Percentiles rank a stretch among this genome's conserved stretches.
Conservation (phyloP, 257 asterid species). For the Nicotiana knightiana region DNA sequence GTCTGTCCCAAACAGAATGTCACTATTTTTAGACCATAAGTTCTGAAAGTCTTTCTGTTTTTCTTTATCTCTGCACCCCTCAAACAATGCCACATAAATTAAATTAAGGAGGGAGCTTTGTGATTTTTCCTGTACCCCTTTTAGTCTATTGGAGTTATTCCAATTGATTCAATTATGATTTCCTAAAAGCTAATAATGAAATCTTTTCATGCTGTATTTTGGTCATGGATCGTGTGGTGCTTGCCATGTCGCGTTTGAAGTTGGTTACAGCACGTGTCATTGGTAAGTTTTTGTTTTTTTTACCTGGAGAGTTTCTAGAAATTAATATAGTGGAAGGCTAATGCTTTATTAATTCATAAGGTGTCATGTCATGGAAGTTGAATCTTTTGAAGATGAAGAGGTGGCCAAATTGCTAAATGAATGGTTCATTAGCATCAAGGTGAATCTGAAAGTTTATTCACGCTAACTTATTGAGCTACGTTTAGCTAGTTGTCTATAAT, state of each 20-base stretch:
- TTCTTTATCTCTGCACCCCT: no score
- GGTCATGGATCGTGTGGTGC: slow-evolving; percentile 11
- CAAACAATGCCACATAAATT: no score
- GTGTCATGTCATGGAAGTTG: slow-evolving; percentile 99
- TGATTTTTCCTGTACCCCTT: neutral
- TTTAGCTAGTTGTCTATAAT: neutral
- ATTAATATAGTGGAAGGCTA: neutral
- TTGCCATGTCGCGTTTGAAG: slow-evolving; percentile 40
- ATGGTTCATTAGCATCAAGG: slow-evolving; percentile 92
- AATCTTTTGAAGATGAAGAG: slow-evolving; percentile 83
- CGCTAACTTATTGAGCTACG: neutral
- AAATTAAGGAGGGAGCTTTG: neutral
- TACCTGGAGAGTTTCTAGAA: neutral
- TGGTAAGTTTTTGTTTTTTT: slow-evolving; percentile 47
- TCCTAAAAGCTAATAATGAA: neutral
- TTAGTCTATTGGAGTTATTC: neutral
- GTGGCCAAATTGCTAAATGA: slow-evolving; percentile 79
- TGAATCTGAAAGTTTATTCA: slow-evolving; percentile 12
- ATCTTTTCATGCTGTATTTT: neutral
- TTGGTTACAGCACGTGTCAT: slow-evolving; percentile 98
- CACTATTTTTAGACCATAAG: no score
- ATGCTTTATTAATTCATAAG: slow-evolving; percentile 25
- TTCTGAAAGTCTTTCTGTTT: no score
- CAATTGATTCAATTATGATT: neutral
- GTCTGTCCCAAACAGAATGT: no score